These are phyloP conservation scores for Thelonectria blattea DNA, from an alignment of 2,329 filamentous ascomycete species.

Conservation along the genomic window DNA sequence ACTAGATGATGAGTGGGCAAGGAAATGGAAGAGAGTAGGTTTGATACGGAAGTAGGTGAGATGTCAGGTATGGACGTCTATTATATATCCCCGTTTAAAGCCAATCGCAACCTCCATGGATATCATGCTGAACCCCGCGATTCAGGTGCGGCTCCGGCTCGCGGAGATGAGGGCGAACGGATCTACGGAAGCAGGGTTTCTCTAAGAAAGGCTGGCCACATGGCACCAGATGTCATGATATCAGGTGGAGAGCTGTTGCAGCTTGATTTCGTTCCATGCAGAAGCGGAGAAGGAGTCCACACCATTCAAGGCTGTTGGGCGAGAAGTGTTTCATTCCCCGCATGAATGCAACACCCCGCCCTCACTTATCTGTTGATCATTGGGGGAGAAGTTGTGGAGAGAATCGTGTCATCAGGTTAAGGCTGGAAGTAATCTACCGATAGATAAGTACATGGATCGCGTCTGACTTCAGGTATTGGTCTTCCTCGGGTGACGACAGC, in stretches of 20 bases:
- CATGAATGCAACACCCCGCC: not conserved
- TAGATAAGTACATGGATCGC: not conserved
- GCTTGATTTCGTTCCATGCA: not conserved
- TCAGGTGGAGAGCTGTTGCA: not conserved
- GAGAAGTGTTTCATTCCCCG: not conserved
- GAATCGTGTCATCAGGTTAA: not conserved
- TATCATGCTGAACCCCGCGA: conserved; percentile 3
- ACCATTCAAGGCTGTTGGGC: not conserved
- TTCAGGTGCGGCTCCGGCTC: not conserved
- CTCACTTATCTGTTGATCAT: not conserved
- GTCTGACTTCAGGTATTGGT: not conserved
- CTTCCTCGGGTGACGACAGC: not conserved
- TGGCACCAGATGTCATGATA: not conserved
- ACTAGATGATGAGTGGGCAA: not conserved
- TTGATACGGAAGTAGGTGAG: not conserved
- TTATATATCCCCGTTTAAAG: not conserved
- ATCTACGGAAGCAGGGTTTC: conserved; percentile 6
- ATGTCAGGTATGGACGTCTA: not conserved
- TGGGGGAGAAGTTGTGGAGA: not conserved
- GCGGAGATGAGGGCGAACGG: not conserved
- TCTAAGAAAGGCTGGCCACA: not conserved
- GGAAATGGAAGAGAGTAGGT: not conserved
- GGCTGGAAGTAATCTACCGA: not conserved
- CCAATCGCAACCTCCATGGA: not conserved
- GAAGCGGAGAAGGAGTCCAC: not conserved